Percentiles rank a stretch among this genome's conserved stretches.
phyloP scores from a whole-genome alignment of 2,329 filamentous ascomycete species.

The Trichophyton schoenleinii region DNA sequence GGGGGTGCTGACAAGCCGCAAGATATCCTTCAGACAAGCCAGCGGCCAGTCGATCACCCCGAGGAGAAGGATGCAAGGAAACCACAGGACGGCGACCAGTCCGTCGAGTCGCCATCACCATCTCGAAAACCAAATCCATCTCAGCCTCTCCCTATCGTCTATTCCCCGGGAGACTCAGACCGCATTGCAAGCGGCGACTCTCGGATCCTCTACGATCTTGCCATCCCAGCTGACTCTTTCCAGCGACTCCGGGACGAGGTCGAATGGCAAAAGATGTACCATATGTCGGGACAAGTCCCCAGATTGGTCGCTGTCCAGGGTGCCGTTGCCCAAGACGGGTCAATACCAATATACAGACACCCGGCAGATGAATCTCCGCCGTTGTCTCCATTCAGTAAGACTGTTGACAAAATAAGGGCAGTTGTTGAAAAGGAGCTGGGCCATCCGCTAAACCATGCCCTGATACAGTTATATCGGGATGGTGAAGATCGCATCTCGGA shows the following conservation, averaged over 20 bases:
- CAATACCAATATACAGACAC: conserved; percentile 82
- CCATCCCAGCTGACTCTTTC: conserved; percentile 52
- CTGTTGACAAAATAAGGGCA: conserved; percentile 54
- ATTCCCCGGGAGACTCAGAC: conserved; percentile 35
- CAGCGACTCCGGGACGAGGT: conserved; percentile 60
- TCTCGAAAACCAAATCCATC: conserved; percentile 14
- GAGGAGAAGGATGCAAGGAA: not conserved
- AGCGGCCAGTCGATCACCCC: not conserved
- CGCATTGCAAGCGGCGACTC: conserved; percentile 71
- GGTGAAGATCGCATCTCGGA: conserved; percentile 89
- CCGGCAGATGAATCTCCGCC: conserved; percentile 79
- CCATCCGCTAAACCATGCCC: conserved; percentile 75
- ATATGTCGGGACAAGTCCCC: conserved; percentile 82
- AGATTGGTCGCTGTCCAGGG: conserved; percentile 86
- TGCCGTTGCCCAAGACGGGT: conserved; percentile 50
- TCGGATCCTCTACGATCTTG: conserved; percentile 55
- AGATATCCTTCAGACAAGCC: not conserved
- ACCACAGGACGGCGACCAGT: not conserved
- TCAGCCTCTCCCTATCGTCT: conserved; percentile 18
- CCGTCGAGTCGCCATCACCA: not conserved
- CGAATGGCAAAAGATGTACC: conserved; percentile 81
- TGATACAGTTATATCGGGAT: conserved; percentile 87
- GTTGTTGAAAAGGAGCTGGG: conserved; percentile 60
- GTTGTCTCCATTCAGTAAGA: conserved; percentile 60
- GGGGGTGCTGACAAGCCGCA: not conserved